These are phyloP conservation scores for Paracoccidioides lutzii DNA, from an alignment of 2,329 filamentous ascomycete genomes.

Conservation along the genomic window DNA sequence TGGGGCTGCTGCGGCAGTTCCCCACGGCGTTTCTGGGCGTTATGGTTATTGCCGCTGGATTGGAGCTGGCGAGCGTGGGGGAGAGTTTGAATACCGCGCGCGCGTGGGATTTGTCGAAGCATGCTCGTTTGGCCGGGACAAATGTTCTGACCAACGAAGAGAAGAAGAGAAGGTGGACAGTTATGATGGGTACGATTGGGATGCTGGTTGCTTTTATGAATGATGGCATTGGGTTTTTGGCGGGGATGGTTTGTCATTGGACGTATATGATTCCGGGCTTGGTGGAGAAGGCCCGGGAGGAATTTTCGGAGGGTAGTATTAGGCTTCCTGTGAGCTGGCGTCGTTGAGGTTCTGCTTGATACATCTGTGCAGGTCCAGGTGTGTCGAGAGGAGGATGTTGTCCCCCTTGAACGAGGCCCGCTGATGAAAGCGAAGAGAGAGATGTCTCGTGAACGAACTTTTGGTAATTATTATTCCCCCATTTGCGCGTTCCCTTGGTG, in stretches of 20 bases:
- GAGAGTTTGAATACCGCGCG: constrained; percentile 66
- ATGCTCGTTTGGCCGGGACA: constrained; percentile 15
- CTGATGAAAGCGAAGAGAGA: not conserved
- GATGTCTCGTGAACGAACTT: too few relatives aligned
- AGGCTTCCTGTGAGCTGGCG: constrained; percentile 3
- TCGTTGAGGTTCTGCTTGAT: not conserved
- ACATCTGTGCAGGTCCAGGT: not conserved
- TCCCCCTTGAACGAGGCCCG: not conserved
- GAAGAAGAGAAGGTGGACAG: constrained; percentile 63
- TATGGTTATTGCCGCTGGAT: constrained; percentile 78
- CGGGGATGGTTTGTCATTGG: constrained; percentile 67
- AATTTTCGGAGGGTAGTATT: constrained; percentile 23
- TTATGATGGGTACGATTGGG: constrained; percentile 81
- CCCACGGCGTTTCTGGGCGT: constrained; percentile 67
- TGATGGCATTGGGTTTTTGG: constrained; percentile 74
- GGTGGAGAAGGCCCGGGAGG: constrained; percentile 15
- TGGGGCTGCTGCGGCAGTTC: constrained; percentile 57
- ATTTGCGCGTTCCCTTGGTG: too few relatives aligned
- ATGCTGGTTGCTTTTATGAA: constrained; percentile 77
- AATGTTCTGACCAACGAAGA: constrained; percentile 49
- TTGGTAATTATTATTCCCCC: too few relatives aligned
- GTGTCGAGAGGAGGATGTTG: not conserved
- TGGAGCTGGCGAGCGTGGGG: constrained; percentile 77
- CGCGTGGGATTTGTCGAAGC: constrained; percentile 45
- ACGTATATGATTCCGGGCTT: constrained; percentile 40